A percentile compares a stretch with the other conserved stretches of the same genome.
Evolutionary conservation across 257 asterid species (phyloP).

Genomic region (Solanum chmielewskii): DNA sequence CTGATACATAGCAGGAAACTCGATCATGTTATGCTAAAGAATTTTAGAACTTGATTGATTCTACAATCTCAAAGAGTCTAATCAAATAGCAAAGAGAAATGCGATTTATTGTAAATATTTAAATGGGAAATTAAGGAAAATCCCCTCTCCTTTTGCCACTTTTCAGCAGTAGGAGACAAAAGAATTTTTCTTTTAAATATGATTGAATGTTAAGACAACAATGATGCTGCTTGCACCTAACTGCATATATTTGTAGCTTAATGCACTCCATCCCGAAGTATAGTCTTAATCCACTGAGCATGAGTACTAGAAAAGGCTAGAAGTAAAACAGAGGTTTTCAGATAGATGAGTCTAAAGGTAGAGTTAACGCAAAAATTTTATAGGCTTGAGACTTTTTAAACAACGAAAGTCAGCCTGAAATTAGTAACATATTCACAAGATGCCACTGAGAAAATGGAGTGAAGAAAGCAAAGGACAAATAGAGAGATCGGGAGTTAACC

Average conservation of each 20-base stretch:
- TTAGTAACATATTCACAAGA: no score
- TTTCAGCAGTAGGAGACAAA: background rate
- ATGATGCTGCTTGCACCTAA: background rate
- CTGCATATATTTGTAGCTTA: background rate
- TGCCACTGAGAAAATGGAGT: no score
- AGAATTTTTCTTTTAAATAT: background rate
- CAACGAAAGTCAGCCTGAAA: no score
- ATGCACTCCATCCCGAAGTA: background rate
- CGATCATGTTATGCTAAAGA: background rate
- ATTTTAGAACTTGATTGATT: background rate
- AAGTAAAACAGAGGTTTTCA: no score
- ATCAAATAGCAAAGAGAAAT: background rate
- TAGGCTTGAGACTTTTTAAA: no score
- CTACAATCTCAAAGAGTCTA: background rate
- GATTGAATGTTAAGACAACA: background rate
- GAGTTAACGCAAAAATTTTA: no score
- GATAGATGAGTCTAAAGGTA: no score
- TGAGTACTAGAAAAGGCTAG: no score
- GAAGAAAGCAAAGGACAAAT: no score
- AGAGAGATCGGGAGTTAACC: no score
- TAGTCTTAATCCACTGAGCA: no score
- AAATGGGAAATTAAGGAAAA: background rate
- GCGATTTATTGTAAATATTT: background rate
- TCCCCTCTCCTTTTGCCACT: background rate
- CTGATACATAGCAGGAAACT: slow-evolving; percentile 25